phyloP scores from a whole-genome alignment of 2,329 filamentous ascomycete genomes.

The Fusarium papillatum region DNA sequence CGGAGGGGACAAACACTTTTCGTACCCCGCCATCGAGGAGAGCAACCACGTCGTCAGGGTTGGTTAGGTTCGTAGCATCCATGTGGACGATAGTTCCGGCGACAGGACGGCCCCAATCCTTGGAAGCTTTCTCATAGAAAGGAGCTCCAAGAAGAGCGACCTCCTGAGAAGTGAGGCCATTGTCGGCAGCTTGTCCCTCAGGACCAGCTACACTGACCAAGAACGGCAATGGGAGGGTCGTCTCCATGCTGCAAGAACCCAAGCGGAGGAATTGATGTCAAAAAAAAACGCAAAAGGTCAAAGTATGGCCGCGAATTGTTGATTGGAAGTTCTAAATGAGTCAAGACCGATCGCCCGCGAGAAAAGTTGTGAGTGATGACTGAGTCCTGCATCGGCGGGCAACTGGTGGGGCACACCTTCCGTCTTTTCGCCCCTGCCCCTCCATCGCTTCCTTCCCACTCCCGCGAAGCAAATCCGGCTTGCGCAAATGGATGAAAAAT shows the following conservation, averaged over 20 bases:
- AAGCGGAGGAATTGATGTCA: constrained; percentile 20
- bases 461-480: constrained; percentile 29
- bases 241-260: constrained; percentile 66
- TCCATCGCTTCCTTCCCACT: constrained; percentile 32
- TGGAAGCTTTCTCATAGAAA: constrained; percentile 67
- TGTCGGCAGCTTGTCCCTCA: constrained; percentile 60
- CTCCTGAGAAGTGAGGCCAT: constrained; percentile 69
- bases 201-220: constrained; percentile 69
- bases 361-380: constrained; percentile 43
- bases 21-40: constrained; percentile 88
- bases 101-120: constrained; percentile 62
- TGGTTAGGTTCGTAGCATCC: constrained; percentile 79
- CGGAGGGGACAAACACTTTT: constrained; percentile 84
- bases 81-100: constrained; percentile 76
- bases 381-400: constrained; percentile 45
- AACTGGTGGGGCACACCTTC: constrained; percentile 43
- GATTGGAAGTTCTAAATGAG: constrained; percentile 34
- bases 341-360: constrained; percentile 36
- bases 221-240: constrained; percentile 74
- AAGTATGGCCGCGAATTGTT: constrained; percentile 1
- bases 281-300: not conserved
- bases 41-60: constrained; percentile 80
- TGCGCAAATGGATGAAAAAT: constrained; percentile 30
- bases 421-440: constrained; percentile 44
- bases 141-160: constrained; percentile 70